These are phyloP conservation scores for Trichoderma lentiforme DNA, from an alignment of 2,329 filamentous ascomycete species.

Conservation along the genomic window DNA sequence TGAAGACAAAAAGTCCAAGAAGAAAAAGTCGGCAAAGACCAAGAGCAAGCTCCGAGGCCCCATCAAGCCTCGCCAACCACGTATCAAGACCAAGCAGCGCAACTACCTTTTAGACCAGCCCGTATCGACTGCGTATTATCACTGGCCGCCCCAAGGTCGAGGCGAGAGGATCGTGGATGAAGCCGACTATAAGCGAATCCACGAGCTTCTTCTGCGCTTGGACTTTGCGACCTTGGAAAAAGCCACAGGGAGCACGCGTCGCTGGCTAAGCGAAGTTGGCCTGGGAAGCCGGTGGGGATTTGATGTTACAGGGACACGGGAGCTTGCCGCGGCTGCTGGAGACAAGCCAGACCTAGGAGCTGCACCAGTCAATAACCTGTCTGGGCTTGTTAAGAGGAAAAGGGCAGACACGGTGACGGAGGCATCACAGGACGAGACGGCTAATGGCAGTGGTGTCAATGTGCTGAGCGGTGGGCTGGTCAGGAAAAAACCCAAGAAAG, in stretches of 20 bases:
- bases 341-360: conserved; percentile 2
- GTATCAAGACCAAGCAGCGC: conserved; percentile 58
- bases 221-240: conserved; percentile 67
- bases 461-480: conserved; percentile 47
- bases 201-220: conserved; percentile 67
- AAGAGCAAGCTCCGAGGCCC: conserved; percentile 53
- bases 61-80: conserved; percentile 62
- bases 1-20: conserved; percentile 18
- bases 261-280: conserved; percentile 68
- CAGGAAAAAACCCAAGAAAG: conserved; percentile 52
- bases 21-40: conserved; percentile 37
- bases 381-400: conserved; percentile 48
- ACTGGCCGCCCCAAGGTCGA: conserved; percentile 60
- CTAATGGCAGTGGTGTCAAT: conserved; percentile 36
- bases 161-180: conserved; percentile 63
- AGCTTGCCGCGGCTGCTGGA: conserved; percentile 21
- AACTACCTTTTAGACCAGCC: conserved; percentile 50
- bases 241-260: conserved; percentile 60
- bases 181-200: conserved; percentile 61
- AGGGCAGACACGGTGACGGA: conserved; percentile 29
- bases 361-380: conserved; percentile 44
- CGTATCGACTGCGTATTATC: conserved; percentile 58
- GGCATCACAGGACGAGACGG: conserved; percentile 19
- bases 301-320: conserved; percentile 45
- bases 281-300: conserved; percentile 52